Evolutionary conservation across 495 filamentous ascomycete genomes (phyloP).

Genomic region (Podospora sp.): DNA sequence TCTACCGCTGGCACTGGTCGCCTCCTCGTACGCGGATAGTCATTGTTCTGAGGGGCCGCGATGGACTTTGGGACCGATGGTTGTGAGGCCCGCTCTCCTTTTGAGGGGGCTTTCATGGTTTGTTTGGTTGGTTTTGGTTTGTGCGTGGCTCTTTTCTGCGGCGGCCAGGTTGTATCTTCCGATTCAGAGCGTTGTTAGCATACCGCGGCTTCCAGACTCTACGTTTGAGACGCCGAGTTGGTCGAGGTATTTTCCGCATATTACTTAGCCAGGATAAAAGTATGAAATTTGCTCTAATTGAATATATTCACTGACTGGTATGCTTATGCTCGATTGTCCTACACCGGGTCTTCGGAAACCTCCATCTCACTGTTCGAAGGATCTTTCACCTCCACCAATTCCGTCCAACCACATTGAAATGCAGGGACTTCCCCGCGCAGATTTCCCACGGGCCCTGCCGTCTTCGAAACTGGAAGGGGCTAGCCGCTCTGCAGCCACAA

Average conservation of each 20-base stretch:
- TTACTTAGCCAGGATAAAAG: neutral
- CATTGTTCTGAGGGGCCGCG: neutral
- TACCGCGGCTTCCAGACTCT: neutral
- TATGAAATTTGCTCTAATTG: neutral
- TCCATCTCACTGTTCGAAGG: too few species aligned
- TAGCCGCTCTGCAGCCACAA: too few species aligned
- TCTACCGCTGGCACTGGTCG: neutral
- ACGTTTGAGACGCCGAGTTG: neutral
- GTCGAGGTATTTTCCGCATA: neutral
- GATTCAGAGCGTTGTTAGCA: neutral
- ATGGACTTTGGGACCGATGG: neutral
- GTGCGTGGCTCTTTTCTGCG: neutral
- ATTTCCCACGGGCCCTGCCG: too few species aligned
- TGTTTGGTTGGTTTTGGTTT: neutral
- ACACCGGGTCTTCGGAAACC: too few species aligned
- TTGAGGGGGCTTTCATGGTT: neutral
- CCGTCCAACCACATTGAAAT: too few species aligned
- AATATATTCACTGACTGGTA: too few species aligned
- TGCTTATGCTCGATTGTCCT: too few species aligned
- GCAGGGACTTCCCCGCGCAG: too few species aligned
- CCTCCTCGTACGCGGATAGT: neutral
- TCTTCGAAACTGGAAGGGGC: too few species aligned
- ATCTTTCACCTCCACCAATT: too few species aligned
- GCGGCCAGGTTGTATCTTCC: neutral
- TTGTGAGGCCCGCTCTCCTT: neutral